Evolutionary conservation across 805 yeast genomes (phyloP).

Genomic region (Lipomyces sp.): DNA sequence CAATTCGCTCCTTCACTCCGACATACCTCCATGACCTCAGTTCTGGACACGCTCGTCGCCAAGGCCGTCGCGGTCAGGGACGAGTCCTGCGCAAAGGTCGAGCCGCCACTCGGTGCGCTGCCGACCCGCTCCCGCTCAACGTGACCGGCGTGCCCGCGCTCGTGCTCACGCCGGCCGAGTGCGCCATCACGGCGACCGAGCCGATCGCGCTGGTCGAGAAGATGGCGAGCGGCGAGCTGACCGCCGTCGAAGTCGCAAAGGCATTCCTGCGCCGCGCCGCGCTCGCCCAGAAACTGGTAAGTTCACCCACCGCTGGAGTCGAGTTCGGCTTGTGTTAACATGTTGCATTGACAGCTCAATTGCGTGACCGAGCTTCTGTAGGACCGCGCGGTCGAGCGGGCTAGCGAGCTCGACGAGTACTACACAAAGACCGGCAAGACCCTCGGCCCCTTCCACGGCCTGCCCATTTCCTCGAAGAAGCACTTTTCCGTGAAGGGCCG

Average conservation of each 20-base stretch:
- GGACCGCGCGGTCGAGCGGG: constrained; percentile 49
- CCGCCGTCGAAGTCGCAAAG: constrained; percentile 45
- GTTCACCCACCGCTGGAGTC: too few species aligned
- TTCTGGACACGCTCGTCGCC: constrained; percentile 21
- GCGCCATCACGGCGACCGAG: constrained; percentile 45
- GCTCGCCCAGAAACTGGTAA: constrained; percentile 48
- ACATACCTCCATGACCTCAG: constrained; percentile 14
- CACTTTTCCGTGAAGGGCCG: constrained; percentile 55
- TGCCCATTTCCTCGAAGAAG: constrained; percentile 67
- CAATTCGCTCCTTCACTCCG: too few species aligned
- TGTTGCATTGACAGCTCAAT: too few species aligned
- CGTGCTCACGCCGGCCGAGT: constrained; percentile 40
- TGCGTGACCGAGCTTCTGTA: constrained; percentile 48
- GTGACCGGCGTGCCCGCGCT: constrained; percentile 35
- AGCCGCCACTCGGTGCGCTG: constrained; percentile 28
- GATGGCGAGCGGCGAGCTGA: constrained; percentile 42
- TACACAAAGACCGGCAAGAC: constrained; percentile 49
- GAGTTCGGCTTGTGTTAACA: too few species aligned
- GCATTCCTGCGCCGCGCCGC: constrained; percentile 51
- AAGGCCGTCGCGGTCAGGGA: constrained; percentile 28
- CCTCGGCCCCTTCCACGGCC: constrained; percentile 66
- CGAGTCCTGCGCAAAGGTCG: constrained; percentile 30
- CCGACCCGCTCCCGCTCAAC: constrained; percentile 28
- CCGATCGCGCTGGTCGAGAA: constrained; percentile 39
- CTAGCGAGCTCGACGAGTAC: constrained; percentile 49